Base-by-base conservation (phyloP, 805 yeast species). In the Saccharomyces kudriavzevii region DNA sequence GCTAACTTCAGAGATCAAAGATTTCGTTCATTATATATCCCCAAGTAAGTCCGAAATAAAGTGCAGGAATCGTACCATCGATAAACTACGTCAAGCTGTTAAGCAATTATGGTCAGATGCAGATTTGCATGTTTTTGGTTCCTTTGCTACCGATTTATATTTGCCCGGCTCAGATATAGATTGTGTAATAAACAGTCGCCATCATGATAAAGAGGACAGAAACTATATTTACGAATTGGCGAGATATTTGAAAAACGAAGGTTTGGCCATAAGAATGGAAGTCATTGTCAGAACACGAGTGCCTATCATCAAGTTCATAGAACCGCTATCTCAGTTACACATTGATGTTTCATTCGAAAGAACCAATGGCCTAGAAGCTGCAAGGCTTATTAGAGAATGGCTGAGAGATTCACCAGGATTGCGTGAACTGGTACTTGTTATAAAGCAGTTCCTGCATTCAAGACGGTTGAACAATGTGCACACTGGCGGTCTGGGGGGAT, bases 141-240 rank as follows among this genome's bases (percentile, higher is more conserved):
- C 97, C 0, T 87, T 81, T 67, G 97, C 98, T 0, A 90, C 97
- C 0, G 97, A 91, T 65, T 73, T 92, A 55, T 92, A 91, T 63
- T 74, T 92, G n/a, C 98, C 98, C 0, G 96, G 96, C 1, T 89
- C 97, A 0, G 99, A 92, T 74, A 89, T 92, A 25, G 99, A 92
- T 69, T 83, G 92, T 83, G 97, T 90, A 45, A 79, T 94, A 30
- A 75, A 84, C 3, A 86, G 96, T 24, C 71, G 76, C 17, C 70
- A 74, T 11, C 82, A 84, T 1, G 78, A 80, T 60, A 74, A 74
- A 55, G 89, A 81, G 58, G 79, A 77, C 50, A 79, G 89, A 63
- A 77, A 82, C 14, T 75, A 81, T 31, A 71, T 94, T 49, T 90
- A 84, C 66, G 84, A 84, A 61, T 73, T 92, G 10, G 83, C 96